Percentiles rank a stretch among this genome's conserved stretches.
These are phyloP conservation scores for Rhexocercosporidium sp. DNA, from an alignment of 2,329 filamentous ascomycete species.

Conservation along the genomic window DNA sequence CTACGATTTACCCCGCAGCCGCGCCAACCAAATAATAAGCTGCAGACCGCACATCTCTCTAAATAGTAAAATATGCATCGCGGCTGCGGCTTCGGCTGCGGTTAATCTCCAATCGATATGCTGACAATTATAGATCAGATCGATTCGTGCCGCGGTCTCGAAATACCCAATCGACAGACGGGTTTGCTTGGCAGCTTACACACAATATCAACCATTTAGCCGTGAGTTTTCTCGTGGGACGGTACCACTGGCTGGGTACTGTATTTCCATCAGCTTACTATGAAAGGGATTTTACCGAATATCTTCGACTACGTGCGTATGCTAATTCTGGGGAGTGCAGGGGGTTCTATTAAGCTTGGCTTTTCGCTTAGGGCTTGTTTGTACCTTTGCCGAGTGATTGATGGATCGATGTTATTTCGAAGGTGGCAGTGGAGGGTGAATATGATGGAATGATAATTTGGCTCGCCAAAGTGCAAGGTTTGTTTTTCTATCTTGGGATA, in stretches of 20 bases:
- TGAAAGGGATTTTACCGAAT: too few relatives aligned
- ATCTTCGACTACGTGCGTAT: too few relatives aligned
- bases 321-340: neutral
- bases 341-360: neutral
- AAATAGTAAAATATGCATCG: neutral
- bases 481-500: neutral
- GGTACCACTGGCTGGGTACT: neutral
- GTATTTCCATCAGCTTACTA: neutral
- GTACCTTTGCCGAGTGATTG: neutral
- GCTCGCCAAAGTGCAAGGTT: neutral
- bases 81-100: neutral
- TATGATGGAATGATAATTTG: neutral
- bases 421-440: slow-evolving; percentile 2
- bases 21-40: slow-evolving; percentile 9
- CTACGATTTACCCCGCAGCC: neutral
- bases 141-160: neutral
- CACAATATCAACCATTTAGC: neutral
- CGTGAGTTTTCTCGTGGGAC: neutral
- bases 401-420: neutral
- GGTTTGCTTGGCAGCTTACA: neutral
- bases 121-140: neutral
- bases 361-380: neutral
- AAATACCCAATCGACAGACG: neutral
- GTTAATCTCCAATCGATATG: neutral
- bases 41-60: too few relatives aligned